Percentiles rank a stretch among this genome's conserved stretches.
These are phyloP conservation scores for Kodamaea neixiangensis DNA, from an alignment of 805 yeast genomes.

Conservation along the genomic window DNA sequence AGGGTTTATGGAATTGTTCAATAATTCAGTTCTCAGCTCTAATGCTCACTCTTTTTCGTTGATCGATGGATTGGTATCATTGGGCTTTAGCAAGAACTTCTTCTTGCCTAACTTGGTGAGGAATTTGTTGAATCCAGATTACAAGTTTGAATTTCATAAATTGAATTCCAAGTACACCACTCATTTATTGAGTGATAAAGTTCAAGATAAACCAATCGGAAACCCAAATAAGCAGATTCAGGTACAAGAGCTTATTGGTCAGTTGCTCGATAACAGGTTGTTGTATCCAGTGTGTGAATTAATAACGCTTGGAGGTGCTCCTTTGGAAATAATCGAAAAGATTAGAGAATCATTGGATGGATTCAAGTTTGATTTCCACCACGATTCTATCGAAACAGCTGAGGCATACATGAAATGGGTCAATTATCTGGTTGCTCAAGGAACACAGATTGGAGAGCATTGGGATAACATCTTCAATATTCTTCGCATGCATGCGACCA, in stretches of 20 bases:
- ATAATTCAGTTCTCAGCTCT: constrained; percentile 37
- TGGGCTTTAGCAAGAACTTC: constrained; percentile 27
- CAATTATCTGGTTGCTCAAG: constrained; percentile 8
- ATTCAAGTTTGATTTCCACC: constrained; percentile 32
- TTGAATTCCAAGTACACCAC: constrained; percentile 42
- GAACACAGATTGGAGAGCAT: constrained; percentile 2
- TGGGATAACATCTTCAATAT: constrained; percentile 23
- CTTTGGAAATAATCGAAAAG: neutral
- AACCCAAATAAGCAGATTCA: neutral
- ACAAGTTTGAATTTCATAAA: constrained; percentile 38
- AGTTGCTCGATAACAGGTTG: neutral
- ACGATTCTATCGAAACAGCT: constrained; percentile 33
- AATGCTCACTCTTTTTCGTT: constrained; percentile 19
- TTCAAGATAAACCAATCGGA: neutral
- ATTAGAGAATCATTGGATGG: neutral
- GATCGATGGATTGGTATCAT: constrained; percentile 16
- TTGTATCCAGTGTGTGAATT: constrained; percentile 12
- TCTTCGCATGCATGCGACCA: constrained; percentile 16
- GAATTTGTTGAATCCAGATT: constrained; percentile 37
- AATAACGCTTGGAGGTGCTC: neutral
- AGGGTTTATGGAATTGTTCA: constrained; percentile 59
- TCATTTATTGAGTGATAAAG: neutral
- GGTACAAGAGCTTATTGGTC: neutral
- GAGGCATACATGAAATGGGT: constrained; percentile 34
- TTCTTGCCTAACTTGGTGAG: constrained; percentile 34